Evolutionary conservation across 345 rosid genomes (phyloP), one percentile per base, ranked within the genome.

Genomic region (Mallotus nudiflorus): DNA sequence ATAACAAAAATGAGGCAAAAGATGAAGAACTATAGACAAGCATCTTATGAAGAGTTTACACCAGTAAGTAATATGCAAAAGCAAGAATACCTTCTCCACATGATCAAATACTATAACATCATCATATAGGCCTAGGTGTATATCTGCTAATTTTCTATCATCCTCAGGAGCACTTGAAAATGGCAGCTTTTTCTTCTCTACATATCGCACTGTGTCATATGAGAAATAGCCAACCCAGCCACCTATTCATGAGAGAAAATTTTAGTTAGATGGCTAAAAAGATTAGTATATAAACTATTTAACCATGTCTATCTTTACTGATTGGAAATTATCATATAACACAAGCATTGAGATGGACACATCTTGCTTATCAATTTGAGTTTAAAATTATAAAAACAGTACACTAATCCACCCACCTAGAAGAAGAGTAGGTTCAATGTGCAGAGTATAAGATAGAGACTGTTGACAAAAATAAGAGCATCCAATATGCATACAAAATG

Each of bases 211-310:
- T 2, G 95, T 90, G 64, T 91, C 97, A 35, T 94, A 94, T 0
- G 98, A 88, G 81, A 94, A 94, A 76, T 84, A 91, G 70, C 98
- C 98, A 77, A 91, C 83, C 98, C 98, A 94, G 39, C 98, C 98
- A 85, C 98, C 98, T 91, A 72, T 15, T 29, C 65, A 69, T 50
- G 44, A 58, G 12, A 58, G 28, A n/a, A 62, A 31, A 33, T 46
- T 62, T 53, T 59, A 66, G 25, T 12, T 37, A 69, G 46, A 28
- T 44, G 52, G 39, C 49, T n/a, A 45, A 3, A 40, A 40, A 20
- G 35, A 28, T 35, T 59, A 25, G 10, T 19, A 31, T 27, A n/a
- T 11, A 44, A 59, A 33, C 69, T 44, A 22, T 33, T 59, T 57
- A 61, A 27, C 49, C 3, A 48, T 48, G 59, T 25, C 42, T 9